phyloP scores from a whole-genome alignment of 306 rosid species.

The Geum urbanum region DNA sequence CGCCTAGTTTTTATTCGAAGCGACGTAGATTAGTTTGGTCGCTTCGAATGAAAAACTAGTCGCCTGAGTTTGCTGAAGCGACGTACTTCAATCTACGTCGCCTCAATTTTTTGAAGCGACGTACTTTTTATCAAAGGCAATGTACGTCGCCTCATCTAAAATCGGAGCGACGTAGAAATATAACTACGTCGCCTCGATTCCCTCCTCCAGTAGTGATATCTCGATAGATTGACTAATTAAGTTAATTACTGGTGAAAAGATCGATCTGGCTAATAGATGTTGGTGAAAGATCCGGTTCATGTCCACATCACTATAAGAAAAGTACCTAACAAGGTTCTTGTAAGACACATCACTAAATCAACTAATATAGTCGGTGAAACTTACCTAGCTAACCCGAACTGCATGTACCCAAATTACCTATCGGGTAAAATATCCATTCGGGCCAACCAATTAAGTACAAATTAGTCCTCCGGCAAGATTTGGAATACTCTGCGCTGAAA shows the following conservation, averaged over 20 bases:
- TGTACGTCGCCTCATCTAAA: too few species aligned
- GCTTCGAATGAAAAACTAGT: too few species aligned
- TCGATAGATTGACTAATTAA: constrained; percentile 3
- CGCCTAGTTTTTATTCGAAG: too few species aligned
- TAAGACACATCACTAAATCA: neutral
- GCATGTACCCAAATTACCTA: neutral
- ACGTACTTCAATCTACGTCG: too few species aligned
- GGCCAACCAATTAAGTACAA: neutral
- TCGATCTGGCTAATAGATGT: constrained; percentile 11
- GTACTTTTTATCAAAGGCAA: too few species aligned
- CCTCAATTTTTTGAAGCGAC: too few species aligned
- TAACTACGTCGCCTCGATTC: too few species aligned
- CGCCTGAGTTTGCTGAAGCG: too few species aligned
- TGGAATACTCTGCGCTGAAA: neutral
- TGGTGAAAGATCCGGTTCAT: constrained; percentile 23
- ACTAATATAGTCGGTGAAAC: neutral
- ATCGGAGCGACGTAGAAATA: too few species aligned
- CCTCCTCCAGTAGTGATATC: neutral
- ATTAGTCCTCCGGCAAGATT: neutral
- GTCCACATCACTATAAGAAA: constrained; percentile 10
- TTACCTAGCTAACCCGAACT: neutral
- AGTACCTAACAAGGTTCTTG: too few species aligned
- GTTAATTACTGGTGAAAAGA: constrained; percentile 20
- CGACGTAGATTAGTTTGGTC: too few species aligned
- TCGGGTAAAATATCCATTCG: neutral